A percentile compares a stretch with the other conserved stretches of the same genome.
phyloP scores from a whole-genome alignment of 495 filamentous ascomycete genomes.

The Penicillium ochrochloron region DNA sequence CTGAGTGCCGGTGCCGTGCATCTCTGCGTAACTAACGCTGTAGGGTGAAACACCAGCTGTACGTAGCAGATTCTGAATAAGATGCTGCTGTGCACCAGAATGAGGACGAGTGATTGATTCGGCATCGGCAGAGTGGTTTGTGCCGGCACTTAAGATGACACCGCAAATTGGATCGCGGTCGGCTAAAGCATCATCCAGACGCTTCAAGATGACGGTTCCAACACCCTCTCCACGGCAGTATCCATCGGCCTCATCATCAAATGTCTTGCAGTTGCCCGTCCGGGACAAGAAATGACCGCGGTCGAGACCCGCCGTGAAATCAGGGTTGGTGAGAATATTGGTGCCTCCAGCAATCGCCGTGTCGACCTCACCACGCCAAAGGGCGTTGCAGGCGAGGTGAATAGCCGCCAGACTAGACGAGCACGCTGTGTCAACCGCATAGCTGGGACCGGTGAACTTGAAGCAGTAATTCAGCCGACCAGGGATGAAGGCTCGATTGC shows the following conservation, averaged over 20 bases:
- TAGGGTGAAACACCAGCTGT: conserved; percentile 51
- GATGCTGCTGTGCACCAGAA: conserved; percentile 50
- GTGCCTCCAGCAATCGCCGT: conserved; percentile 75
- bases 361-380: conserved; percentile 70
- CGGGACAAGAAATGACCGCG: conserved; percentile 73
- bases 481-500: conserved; percentile 27
- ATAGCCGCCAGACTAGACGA: conserved; percentile 54
- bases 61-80: conserved; percentile 49
- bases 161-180: conserved; percentile 53
- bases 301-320: conserved; percentile 70
- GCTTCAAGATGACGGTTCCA: conserved; percentile 49
- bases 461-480: conserved; percentile 36
- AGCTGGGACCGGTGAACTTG: conserved; percentile 30
- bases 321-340: conserved; percentile 69
- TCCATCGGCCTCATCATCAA: conserved; percentile 70
- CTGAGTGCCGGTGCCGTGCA: conserved; percentile 54
- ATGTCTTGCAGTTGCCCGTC: conserved; percentile 69
- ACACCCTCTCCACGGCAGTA: conserved; percentile 66
- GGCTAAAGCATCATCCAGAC: conserved; percentile 50
- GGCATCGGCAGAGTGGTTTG: conserved; percentile 53
- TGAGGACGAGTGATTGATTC: conserved; percentile 52
- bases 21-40: conserved; percentile 57
- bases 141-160: conserved; percentile 42
- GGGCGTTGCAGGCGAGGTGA: conserved; percentile 66
- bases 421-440: conserved; percentile 29